phyloP scores from a whole-genome alignment of 495 filamentous ascomycete genomes.

The Amphirosellinia nigrospora region DNA sequence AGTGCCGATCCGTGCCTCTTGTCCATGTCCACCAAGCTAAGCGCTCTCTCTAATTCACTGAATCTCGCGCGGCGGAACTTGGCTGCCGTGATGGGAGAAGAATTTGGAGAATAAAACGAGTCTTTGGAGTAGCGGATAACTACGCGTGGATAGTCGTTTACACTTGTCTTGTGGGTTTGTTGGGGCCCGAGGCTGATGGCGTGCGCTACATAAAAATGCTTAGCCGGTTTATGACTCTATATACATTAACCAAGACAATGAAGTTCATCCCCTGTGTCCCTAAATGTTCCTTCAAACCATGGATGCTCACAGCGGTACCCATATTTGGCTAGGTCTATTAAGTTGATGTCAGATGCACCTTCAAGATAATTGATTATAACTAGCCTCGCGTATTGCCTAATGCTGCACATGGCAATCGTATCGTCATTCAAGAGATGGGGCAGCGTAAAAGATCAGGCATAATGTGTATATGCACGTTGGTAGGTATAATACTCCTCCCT shows the following conservation, averaged over 20 bases:
- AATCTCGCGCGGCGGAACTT: conserved; percentile 71
- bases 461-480: neutral
- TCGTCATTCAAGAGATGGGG: neutral
- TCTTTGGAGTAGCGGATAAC: neutral
- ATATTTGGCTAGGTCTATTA: neutral
- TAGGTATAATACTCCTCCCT: neutral
- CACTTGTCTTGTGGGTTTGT: too few relatives aligned
- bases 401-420: too few relatives aligned
- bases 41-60: conserved; percentile 77
- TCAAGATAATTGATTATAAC: neutral
- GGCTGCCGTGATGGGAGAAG: conserved; percentile 79
- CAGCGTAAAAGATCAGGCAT: neutral
- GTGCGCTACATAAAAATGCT: too few relatives aligned
- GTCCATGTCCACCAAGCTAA: conserved; percentile 85
- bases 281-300: too few relatives aligned
- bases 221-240: too few relatives aligned
- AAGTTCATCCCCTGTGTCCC: neutral
- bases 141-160: neutral
- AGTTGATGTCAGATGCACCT: neutral
- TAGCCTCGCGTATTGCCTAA: too few relatives aligned
- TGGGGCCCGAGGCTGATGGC: too few relatives aligned
- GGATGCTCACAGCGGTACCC: neutral
- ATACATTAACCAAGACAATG: neutral
- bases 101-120: conserved; percentile 39
- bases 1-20: conserved; percentile 89